Conservation (phyloP, 1,284 basidiomycete genomes). For the Sparassis latifolia region DNA sequence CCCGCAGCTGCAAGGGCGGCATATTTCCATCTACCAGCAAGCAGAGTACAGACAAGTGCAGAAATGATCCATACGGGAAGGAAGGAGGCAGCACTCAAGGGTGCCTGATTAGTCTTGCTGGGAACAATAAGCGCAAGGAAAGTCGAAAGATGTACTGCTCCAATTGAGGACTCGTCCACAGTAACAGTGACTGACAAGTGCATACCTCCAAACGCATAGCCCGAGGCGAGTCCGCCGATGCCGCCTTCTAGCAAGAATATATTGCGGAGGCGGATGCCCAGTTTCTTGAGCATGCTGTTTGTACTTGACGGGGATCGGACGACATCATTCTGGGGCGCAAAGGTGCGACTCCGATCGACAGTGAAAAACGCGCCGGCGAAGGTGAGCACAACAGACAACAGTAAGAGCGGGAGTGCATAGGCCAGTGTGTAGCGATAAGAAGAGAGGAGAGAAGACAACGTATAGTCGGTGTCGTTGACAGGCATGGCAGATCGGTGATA, state of each 20-base stretch:
- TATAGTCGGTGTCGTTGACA: constrained; percentile 13
- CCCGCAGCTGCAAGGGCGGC: constrained; percentile 39
- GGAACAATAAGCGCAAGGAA: constrained; percentile 55
- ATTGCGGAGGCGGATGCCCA: constrained; percentile 21
- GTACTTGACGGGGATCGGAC: constrained; percentile 22
- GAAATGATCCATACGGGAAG: constrained; percentile 54
- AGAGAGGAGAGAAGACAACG: constrained; percentile 18
- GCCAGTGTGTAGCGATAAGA: constrained; percentile 30
- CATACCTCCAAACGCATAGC: constrained; percentile 56
- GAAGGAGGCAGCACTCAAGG: constrained; percentile 44
- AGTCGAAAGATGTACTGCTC: constrained; percentile 50
- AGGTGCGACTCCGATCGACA: constrained; percentile 58
- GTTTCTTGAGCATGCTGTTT: constrained; percentile 22
- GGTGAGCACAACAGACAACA: constrained; percentile 44
- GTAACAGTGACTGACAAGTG: constrained; percentile 9
- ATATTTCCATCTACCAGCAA: constrained; percentile 46
- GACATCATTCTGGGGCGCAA: constrained; percentile 33
- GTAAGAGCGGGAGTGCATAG: constrained; percentile 49
- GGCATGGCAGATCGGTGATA: constrained; percentile 5
- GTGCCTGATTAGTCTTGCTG: constrained; percentile 35
- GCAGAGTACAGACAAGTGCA: constrained; percentile 34
- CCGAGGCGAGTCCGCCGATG: constrained; percentile 50
- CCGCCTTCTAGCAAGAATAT: constrained; percentile 49
- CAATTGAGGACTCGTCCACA: constrained; percentile 3
- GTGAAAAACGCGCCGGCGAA: constrained; percentile 64